Conservation (phyloP, 2,329 filamentous ascomycete genomes). For the Didymellaceae sp. region DNA sequence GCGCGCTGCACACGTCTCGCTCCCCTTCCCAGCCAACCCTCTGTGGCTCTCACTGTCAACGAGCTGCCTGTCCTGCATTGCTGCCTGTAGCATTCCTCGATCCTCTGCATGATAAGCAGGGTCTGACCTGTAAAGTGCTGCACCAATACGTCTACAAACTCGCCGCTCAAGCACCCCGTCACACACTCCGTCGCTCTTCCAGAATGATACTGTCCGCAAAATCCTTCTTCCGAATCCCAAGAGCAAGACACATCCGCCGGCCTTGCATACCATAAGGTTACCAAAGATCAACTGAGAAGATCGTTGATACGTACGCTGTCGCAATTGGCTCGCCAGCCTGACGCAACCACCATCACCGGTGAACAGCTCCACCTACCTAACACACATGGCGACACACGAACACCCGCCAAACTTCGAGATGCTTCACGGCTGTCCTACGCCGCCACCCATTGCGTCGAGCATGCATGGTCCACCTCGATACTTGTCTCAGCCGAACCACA, state of each 20-base stretch:
- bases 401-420: slow-evolving; percentile 37
- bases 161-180: slow-evolving; percentile 42
- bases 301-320: slow-evolving; percentile 39
- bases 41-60: slow-evolving; percentile 45
- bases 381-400: slow-evolving; percentile 43
- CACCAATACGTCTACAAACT: slow-evolving; percentile 42
- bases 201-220: slow-evolving; percentile 52
- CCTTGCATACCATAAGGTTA: slow-evolving; percentile 43
- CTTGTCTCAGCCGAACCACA: slow-evolving; percentile 39
- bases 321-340: slow-evolving; percentile 42
- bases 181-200: slow-evolving; percentile 40
- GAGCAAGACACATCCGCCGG: slow-evolving; percentile 40
- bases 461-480: slow-evolving; percentile 36
- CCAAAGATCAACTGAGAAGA: slow-evolving; percentile 21
- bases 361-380: slow-evolving; percentile 30
- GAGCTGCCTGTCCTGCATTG: slow-evolving; percentile 49
- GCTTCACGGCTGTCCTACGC: slow-evolving; percentile 42
- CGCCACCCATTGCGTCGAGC: slow-evolving; percentile 48
- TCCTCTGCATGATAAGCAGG: slow-evolving; percentile 50
- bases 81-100: slow-evolving; percentile 44
- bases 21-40: slow-evolving; percentile 38
- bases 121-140: slow-evolving; percentile 47
- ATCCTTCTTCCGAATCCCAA: slow-evolving; percentile 41
- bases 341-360: slow-evolving; percentile 36
- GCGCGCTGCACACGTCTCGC: slow-evolving; percentile 30